Base-by-base conservation (phyloP, 2,329 filamentous ascomycete species). In the Dothideomycetes sp. region DNA sequence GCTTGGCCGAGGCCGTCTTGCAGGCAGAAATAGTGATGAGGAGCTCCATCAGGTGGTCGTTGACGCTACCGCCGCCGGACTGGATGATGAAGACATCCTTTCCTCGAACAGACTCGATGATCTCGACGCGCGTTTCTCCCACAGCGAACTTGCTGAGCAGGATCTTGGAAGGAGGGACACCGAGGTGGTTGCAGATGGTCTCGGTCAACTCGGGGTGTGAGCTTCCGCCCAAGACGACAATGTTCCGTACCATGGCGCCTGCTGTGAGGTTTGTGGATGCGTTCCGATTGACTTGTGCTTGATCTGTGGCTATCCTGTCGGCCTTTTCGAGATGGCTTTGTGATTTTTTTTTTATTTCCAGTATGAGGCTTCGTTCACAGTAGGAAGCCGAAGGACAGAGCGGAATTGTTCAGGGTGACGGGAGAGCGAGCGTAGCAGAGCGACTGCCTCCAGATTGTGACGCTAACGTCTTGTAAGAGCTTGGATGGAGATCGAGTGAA, bases 71-170 rank as follows among this genome's bases (percentile, higher is more conserved):
- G 52, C 85, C 85, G 52, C 86, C 87, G 29, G 86, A 91, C 65
- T 96, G 89, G 56, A 98, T 86, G 60, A 96, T 95, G 68, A 93
- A 98, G 61, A 95, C 91, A 77, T 98, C 91, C 64, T 98, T 98
- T 53, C 85, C 91, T 53, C 91, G 83, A 37, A 98, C 91, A 11
- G 87, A 94, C 64, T 98, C 91, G 61, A 88, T 76, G 57, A 98
- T 94, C 64, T 96, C 91, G 48, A 94, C 89, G 41, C 89, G 80
- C 51, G 84, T 94, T 69, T 96, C 91, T 51, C 91, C 91, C 38
- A 91, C 86, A 22, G 87, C 85, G 69, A 98, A 98, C 67, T 95
- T 95, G 58, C 73, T 76, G 35, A 96, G 78, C 47, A 88, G 78
- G 52, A 89, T 82, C 57, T 87, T 81, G 52, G 86, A 85, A 15